Evolutionary conservation across 495 filamentous ascomycete genomes (phyloP), one percentile per base, ranked within the genome.

Genomic region (Polyplosphaeria fusca): DNA sequence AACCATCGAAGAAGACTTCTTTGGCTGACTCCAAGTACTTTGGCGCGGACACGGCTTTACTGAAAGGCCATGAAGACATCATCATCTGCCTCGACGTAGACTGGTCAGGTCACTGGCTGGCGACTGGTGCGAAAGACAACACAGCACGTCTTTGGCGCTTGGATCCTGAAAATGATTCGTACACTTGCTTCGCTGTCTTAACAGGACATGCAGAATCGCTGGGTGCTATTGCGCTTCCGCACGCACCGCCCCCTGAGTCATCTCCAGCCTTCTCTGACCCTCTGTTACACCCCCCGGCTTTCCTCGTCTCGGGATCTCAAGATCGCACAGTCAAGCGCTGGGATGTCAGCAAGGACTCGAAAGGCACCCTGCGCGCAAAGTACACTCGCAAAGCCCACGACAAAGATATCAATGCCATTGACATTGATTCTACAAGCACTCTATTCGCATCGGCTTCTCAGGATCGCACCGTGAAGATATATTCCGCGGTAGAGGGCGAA

Each of bases 361-460:
- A 50, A 30, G 71, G 67, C 40, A 72, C 62, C 24, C 66, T 73
- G 13, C 69, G 79, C 56, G 64, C 76, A 20, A 60, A 73, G 14
- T 94, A 89, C 62, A 96, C 92, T 4, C 81, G 91, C 28, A 88
- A 95, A 71, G 94, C 93, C 1, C 93, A 99, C 70, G 93, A 99
- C 54, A 99, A 97, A 63, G 93, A 99, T 60, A 99, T 99, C 74
- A 99, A 99, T 61, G 89, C 93, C 3, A 76, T 99, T 16, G 89
- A 93, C 52, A 77, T 91, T 28, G 86, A 86, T 60, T 79, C 83
- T 22, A 76, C 77, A 13, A 79, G 79, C 13, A 61, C 64, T 0
- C 70, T 95, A 0, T 96, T 97, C 69, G 93, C 94, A 12, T 95
- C 91, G 0, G 93, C 93, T 30, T 96, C 92, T 11, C 93, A 97